Evolutionary conservation across 371 early-diverging fungal species (phyloP).

Genomic region (Mucor racemosus): DNA sequence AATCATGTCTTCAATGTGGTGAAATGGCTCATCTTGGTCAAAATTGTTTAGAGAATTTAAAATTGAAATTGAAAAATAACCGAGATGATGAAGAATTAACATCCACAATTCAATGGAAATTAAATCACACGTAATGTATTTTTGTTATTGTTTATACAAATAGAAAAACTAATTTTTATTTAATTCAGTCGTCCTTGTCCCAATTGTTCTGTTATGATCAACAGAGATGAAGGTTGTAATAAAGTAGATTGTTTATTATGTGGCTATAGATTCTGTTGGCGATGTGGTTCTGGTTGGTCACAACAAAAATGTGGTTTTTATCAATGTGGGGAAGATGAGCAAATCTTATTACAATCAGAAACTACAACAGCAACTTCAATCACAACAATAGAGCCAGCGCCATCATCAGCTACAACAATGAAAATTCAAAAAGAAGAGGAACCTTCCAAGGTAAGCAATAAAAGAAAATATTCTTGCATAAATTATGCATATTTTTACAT

Average conservation of each 20-base stretch:
- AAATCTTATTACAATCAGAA: neutral
- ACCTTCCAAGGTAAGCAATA: conserved; percentile 1
- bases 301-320: conserved; percentile 49
- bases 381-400: neutral
- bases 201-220: conserved; percentile 73
- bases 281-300: conserved; percentile 50
- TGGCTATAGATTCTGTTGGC: conserved; percentile 77
- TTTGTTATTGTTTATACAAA: neutral
- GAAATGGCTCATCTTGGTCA: conserved; percentile 42
- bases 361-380: neutral
- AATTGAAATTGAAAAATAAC: conserved; percentile 19
- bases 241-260: conserved; percentile 78
- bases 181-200: conserved; percentile 65
- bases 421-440: conserved; percentile 11
- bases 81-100: conserved; percentile 30
- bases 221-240: conserved; percentile 82
- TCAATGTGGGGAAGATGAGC: conserved; percentile 33
- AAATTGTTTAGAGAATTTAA: conserved; percentile 54
- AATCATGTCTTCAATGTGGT: conserved; percentile 61
- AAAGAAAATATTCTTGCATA: neutral
- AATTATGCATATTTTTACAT: neutral
- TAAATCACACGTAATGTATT: conserved; percentile 46
- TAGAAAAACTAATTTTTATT: neutral
- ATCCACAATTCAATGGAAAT: conserved; percentile 55
- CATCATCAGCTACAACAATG: neutral